Conservation (phyloP, 1,284 basidiomycete genomes). For the Crepidotus sp. region DNA sequence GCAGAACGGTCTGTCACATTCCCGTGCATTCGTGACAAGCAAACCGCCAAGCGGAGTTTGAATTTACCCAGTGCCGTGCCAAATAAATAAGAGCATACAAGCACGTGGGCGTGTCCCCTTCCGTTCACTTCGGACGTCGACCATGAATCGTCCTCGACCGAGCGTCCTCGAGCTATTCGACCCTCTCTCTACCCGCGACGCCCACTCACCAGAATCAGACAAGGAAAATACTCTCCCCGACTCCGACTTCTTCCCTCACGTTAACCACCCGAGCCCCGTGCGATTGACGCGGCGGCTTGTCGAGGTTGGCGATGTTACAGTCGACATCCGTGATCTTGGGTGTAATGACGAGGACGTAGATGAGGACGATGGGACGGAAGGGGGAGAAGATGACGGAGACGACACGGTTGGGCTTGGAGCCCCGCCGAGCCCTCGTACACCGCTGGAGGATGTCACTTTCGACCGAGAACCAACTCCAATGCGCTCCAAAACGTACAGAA, state of each 20-base stretch:
- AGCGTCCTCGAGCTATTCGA: conserved; percentile 52
- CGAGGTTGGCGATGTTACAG: conserved; percentile 47
- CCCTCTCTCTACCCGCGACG: conserved; percentile 32
- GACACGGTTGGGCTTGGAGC: conserved; percentile 11
- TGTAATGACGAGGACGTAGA: conserved; percentile 24
- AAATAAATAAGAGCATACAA: too few relatives aligned
- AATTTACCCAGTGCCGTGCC: too few relatives aligned
- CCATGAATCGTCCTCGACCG: conserved; percentile 29
- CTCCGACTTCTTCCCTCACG: conserved; percentile 29
- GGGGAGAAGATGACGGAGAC: conserved; percentile 18
- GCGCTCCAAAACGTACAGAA: conserved; percentile 24
- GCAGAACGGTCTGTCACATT: background rate
- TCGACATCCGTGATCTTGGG: conserved; percentile 24
- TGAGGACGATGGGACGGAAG: conserved; percentile 1
- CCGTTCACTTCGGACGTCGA: background rate
- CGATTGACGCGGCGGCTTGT: conserved; percentile 44
- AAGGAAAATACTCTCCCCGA: conserved; percentile 48
- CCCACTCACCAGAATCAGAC: conserved; percentile 34
- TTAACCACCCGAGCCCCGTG: conserved; percentile 24
- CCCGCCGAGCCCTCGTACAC: conserved; percentile 24
- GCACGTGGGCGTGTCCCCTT: too few relatives aligned
- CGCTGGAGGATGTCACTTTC: conserved; percentile 27
- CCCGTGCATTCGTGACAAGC: background rate
- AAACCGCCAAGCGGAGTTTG: background rate
- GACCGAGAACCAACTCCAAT: conserved; percentile 27